Evolutionary conservation across 2,329 filamentous ascomycete genomes (phyloP).

Genomic region (Trichophyton mentagrophytes): DNA sequence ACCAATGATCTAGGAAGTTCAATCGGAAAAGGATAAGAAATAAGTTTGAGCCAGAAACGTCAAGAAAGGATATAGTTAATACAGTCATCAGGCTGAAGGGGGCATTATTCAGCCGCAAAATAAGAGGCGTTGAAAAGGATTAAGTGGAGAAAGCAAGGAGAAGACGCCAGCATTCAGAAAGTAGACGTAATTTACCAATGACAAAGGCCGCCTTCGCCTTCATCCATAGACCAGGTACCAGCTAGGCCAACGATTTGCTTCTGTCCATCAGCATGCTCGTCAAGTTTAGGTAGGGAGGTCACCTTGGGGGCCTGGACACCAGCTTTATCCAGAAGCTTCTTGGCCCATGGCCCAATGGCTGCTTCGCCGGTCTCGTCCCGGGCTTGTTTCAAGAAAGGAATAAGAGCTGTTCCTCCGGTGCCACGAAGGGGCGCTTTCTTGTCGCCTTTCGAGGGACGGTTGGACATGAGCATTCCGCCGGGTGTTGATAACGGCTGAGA

Average conservation of each 20-base stretch:
- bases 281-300: slow-evolving; percentile 40
- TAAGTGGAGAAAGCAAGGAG: neutral
- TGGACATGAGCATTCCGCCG: slow-evolving; percentile 15
- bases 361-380: slow-evolving; percentile 91
- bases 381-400: slow-evolving; percentile 92
- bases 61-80: neutral
- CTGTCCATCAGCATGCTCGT: slow-evolving; percentile 42
- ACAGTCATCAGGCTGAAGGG: neutral
- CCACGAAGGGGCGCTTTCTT: slow-evolving; percentile 56
- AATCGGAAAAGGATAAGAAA: neutral
- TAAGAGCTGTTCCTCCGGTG: slow-evolving; percentile 84
- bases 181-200: slow-evolving; percentile 33
- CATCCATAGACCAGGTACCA: slow-evolving; percentile 79
- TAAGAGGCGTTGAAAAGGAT: neutral
- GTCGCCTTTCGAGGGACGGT: slow-evolving; percentile 23
- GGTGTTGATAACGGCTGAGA: slow-evolving; percentile 32
- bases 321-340: slow-evolving; percentile 34
- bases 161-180: neutral
- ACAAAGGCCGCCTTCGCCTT: slow-evolving; percentile 54
- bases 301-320: slow-evolving; percentile 19
- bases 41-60: neutral
- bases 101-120: neutral
- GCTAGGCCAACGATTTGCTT: slow-evolving; percentile 58
- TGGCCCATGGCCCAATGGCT: slow-evolving; percentile 58
- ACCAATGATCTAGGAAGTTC: neutral